Base-by-base conservation (phyloP, 2,329 filamentous ascomycete genomes). In the Aspergillus sojae region DNA sequence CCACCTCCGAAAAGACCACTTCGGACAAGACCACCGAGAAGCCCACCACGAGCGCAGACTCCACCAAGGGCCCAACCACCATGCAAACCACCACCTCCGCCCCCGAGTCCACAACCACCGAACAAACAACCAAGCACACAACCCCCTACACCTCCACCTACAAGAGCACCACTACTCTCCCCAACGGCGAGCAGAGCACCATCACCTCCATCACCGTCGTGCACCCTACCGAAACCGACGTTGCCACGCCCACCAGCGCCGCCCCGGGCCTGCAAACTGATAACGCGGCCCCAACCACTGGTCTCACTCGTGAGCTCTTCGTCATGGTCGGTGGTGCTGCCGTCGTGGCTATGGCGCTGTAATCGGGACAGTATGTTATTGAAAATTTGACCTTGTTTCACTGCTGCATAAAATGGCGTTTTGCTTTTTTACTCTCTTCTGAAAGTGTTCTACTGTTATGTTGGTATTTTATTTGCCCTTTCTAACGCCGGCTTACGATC, bases 151-250 rank as follows among this genome's bases (percentile, higher is more conserved):
- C 79, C 12, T 79, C 78, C 3, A 81, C 79, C 48, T 74, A 71
- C 67, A 70, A 79, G 61, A 75, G 72, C 59, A 81, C 78, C 36
- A 79, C 77, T 30, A 83, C 80, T 14, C 63, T 78, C 12, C 66
- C 78, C 21, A 72, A 83, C 62, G 81, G 81, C n/a, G 72, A 70
- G 19, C 59, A 77, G 26, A 75, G 73, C 65, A 82, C 81, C 48
- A 74, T 80, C 63, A 83, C 81, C 12, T 75, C 78, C 45, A 71
- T 82, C n/a, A 79, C 81, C 3, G 73, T 83, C 39, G 77, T 83
- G 52, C 74, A 80, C 50, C 78, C 79, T 11, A 68, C 68, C 23
- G 59, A 62, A 26, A 75, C 76, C 16, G 62, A 68, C 28, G 70
- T 65, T 28, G 61, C 68, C 3, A 70, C 72, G 1, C 65, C 68